phyloP scores from a whole-genome alignment of 352 stramenopile genomes.

The Globisporangium alternatum region DNA sequence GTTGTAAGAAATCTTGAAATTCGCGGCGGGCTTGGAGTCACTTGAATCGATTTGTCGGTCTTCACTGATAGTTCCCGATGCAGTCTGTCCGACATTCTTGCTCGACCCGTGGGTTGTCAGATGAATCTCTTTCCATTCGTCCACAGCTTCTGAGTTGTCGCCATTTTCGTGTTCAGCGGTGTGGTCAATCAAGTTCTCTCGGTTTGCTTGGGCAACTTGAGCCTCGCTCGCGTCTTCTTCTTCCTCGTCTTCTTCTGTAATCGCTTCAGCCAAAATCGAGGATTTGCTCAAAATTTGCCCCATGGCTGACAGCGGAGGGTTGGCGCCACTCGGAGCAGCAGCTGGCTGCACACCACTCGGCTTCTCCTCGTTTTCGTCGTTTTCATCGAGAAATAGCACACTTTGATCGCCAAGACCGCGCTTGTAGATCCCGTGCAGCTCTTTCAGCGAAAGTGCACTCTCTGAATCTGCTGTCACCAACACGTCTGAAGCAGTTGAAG shows the following conservation, averaged over 20 bases:
- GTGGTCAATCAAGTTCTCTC: conserved; percentile 15
- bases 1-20: conserved; percentile 38
- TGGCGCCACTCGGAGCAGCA: background rate
- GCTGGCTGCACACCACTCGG: background rate
- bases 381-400: conserved; percentile 45
- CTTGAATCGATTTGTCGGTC: background rate
- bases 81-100: background rate
- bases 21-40: background rate
- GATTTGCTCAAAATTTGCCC: conserved; percentile 42
- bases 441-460: conserved; percentile 47
- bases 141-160: conserved; percentile 8
- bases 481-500: background rate
- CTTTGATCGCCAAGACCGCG: conserved; percentile 71
- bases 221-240: conserved; percentile 16
- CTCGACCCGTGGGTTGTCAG: conserved; percentile 12
- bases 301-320: conserved; percentile 32
- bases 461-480: background rate
- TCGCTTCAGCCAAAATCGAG: conserved; percentile 31
- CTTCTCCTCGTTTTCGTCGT: conserved; percentile 11
- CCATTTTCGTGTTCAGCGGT: conserved; percentile 2
- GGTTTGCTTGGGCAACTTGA: background rate
- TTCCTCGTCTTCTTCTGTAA: conserved; percentile 35
- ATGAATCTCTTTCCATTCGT: conserved; percentile 68
- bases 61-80: background rate
- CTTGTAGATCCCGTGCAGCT: conserved; percentile 83